Percentiles rank a stretch among this genome's conserved stretches.
Evolutionary conservation across 768 basidiomycete species (phyloP).

Genomic region (Russula brevipes): DNA sequence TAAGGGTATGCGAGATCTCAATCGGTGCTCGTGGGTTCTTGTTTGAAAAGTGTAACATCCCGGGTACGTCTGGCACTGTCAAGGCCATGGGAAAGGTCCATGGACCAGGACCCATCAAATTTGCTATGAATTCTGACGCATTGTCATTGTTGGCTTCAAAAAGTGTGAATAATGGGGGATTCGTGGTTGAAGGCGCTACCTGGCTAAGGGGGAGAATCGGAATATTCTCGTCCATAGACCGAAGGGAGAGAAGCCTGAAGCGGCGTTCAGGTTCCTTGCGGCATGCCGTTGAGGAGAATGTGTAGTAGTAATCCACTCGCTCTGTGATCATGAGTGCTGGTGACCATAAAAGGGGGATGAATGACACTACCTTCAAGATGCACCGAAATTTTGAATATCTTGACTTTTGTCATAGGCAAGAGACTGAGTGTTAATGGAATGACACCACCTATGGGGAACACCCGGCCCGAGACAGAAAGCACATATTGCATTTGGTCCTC

Average conservation of each 20-base stretch:
- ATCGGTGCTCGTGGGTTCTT: constrained; percentile 75
- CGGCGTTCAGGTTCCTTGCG: constrained; percentile 56
- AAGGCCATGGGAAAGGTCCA: constrained; percentile 75
- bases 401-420: constrained; percentile 79
- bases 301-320: constrained; percentile 82
- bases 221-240: constrained; percentile 25
- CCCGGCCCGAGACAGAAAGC: constrained; percentile 66
- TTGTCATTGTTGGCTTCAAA: constrained; percentile 54
- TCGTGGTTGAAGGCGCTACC: constrained; percentile 47
- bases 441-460: constrained; percentile 77
- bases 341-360: neutral
- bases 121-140: constrained; percentile 37
- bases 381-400: constrained; percentile 66
- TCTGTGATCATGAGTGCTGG: constrained; percentile 42
- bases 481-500: constrained; percentile 81
- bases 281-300: constrained; percentile 57
- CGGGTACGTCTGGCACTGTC: constrained; percentile 59
- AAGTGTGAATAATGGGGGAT: constrained; percentile 75
- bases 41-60: constrained; percentile 66
- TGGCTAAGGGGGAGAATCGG: constrained; percentile 62
- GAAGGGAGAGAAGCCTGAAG: constrained; percentile 1
- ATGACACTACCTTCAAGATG: constrained; percentile 67
- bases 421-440: constrained; percentile 77
- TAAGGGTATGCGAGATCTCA: constrained; percentile 67
- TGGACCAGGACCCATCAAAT: constrained; percentile 15